Evolutionary conservation across 495 filamentous ascomycete genomes (phyloP), one percentile per base, ranked within the genome.

Genomic region (Penicillium soppii): DNA sequence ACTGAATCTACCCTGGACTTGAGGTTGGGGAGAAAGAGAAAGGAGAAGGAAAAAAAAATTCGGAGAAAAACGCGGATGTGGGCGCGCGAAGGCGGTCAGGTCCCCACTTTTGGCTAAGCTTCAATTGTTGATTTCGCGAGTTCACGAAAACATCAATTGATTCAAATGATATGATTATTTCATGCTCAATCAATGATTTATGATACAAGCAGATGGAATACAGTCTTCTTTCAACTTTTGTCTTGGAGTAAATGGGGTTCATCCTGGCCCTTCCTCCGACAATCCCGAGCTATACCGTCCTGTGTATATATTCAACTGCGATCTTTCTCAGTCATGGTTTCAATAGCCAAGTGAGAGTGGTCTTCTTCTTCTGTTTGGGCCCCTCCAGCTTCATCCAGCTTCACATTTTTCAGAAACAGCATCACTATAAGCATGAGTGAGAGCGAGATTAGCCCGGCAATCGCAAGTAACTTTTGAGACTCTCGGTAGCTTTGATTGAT

Each of bases 401-500:
- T 36, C 20, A 62, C 50, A 50, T 59, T 58, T 40, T 49, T 47
- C 41, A 65, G 29, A 27, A 62, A 58, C 35, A 62, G 49, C 58
- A 62, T 62, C n/a, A 56, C 44, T 33, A 58, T 42, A 4, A 65
- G 32, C 58, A 62, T 59, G 7, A 53, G 49, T 6, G 56, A 57
- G n/a, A 62, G 29, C 1, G 59, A 55, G 21, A 37, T 27, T 13
- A 59, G 16, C 0, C 39, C 56, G 3, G 56, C 59, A 41, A 62
- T 65, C 0, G 39, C 62, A 27, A 65, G 26, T 4, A 65, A 29
- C 22, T 53, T 43, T 52, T 62, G 56, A 3, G 56, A 53, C 45
- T 65, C 53, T 1, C 56, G 47, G 33, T 65, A 62, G n/a, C 50
- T 54, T 33, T 32, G 35, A 45, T 63, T 52, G n/a, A 63, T 57